Evolutionary conservation across 768 basidiomycete species (phyloP).

Genomic region (Lentinula aciculospora): DNA sequence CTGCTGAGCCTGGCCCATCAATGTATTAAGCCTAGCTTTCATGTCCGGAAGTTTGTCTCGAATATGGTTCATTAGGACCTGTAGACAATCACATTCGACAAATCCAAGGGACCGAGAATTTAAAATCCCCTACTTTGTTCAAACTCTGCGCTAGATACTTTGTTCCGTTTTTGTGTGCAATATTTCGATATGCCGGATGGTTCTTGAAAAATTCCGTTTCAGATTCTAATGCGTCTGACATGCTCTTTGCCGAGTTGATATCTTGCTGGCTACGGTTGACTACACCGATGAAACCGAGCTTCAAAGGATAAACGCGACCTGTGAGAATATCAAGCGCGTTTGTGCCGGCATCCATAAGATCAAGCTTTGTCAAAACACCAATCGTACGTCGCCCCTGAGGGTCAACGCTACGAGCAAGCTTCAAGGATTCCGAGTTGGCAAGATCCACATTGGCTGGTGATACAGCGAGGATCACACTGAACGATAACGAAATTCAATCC

Average conservation of each 20-base stretch:
- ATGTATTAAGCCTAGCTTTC: constrained; percentile 95
- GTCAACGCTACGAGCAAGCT: constrained; percentile 92
- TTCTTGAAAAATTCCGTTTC: constrained; percentile 89
- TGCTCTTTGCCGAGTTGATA: constrained; percentile 81
- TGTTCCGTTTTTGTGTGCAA: constrained; percentile 97
- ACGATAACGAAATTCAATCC: not conserved
- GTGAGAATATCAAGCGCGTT: constrained; percentile 96
- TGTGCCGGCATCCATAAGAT: constrained; percentile 99
- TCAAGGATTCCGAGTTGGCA: constrained; percentile 96
- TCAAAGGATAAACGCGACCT: constrained; percentile 95
- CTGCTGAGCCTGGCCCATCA: constrained; percentile 99
- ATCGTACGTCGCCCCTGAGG: constrained; percentile 95
- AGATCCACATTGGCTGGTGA: constrained; percentile 98
- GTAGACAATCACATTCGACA: not conserved
- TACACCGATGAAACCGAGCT: constrained; percentile 96
- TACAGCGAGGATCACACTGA: constrained; percentile 91
- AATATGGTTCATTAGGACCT: constrained; percentile 96
- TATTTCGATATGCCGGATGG: constrained; percentile 90
- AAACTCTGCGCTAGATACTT: constrained; percentile 89
- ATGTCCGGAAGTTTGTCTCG: constrained; percentile 98
- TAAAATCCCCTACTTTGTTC: constrained; percentile 65
- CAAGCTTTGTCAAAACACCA: constrained; percentile 94
- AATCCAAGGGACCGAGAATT: not conserved
- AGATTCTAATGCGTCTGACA: constrained; percentile 77
- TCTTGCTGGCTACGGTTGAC: constrained; percentile 98